Conservation (phyloP, 2,329 filamentous ascomycete species). For the Colletotrichum sp. region DNA sequence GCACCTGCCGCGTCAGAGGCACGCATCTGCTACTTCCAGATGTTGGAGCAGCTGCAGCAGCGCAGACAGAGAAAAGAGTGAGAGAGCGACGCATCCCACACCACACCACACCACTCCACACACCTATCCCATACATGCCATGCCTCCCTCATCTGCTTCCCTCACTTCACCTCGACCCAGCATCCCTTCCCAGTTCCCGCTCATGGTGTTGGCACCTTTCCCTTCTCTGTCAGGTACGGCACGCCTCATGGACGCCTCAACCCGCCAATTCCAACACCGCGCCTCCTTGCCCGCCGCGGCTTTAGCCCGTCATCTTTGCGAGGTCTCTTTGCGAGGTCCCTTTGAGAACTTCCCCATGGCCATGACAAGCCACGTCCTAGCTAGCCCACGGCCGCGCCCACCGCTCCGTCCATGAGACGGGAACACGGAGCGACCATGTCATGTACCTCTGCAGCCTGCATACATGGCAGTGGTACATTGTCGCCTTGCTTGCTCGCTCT, state of each 20-base stretch:
- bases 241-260: slow-evolving; percentile 16
- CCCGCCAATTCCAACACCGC: not conserved
- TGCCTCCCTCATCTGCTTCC: slow-evolving; percentile 4
- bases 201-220: slow-evolving; percentile 11
- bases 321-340: slow-evolving; percentile 13
- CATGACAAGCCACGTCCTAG: not conserved
- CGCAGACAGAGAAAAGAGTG: not conserved
- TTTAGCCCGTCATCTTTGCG: slow-evolving; percentile 13
- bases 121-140: not conserved
- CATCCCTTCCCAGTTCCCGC: slow-evolving; percentile 16
- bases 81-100: not conserved
- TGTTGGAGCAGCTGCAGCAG: not conserved
- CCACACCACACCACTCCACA: not conserved
- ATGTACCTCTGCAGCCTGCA: not conserved
- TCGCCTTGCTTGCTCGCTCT: not conserved
- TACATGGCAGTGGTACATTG: not conserved
- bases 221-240: slow-evolving; percentile 15
- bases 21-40: not conserved
- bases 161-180: not conserved
- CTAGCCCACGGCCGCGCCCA: not conserved
- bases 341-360: not conserved
- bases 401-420: not conserved
- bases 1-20: not conserved
- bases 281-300: not conserved
- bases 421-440: not conserved